Evolutionary conservation across 1,284 basidiomycete genomes (phyloP).

Genomic region (Inonotus obliquus): DNA sequence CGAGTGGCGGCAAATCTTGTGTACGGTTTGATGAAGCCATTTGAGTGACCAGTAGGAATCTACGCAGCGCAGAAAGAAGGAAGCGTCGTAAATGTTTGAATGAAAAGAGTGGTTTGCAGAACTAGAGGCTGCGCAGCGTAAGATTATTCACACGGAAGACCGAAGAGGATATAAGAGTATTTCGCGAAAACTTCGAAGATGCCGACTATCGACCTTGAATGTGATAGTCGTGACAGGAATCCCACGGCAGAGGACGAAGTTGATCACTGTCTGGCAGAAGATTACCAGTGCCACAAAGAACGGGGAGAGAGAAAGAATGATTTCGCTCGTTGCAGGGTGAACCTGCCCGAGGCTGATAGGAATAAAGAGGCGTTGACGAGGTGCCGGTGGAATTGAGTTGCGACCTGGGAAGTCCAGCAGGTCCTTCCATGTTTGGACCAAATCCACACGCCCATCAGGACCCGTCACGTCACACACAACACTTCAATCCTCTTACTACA

Average conservation of each 20-base stretch:
- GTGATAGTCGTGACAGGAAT: neutral
- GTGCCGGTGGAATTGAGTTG: neutral
- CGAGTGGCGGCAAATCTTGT: slow-evolving; percentile 8
- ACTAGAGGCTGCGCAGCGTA: neutral
- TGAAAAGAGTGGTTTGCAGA: neutral
- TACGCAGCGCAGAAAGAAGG: neutral
- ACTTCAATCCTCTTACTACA: neutral
- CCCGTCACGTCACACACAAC: too few species aligned
- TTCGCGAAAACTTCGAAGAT: neutral
- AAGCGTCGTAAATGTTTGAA: neutral
- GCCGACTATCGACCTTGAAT: neutral
- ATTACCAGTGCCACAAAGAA: neutral
- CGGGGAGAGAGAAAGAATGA: neutral
- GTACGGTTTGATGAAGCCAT: slow-evolving; percentile 12
- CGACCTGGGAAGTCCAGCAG: too few species aligned
- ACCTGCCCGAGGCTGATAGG: neutral
- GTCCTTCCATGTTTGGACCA: neutral
- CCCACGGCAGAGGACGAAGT: neutral
- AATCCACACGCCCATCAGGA: neutral
- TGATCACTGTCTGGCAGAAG: neutral
- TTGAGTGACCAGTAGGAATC: neutral
- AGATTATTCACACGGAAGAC: neutral
- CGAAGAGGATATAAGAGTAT: neutral
- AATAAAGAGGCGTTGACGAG: neutral
- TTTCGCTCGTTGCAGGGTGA: neutral